Conservation (phyloP, 2,329 filamentous ascomycete species). For the Triangularia setosa region DNA sequence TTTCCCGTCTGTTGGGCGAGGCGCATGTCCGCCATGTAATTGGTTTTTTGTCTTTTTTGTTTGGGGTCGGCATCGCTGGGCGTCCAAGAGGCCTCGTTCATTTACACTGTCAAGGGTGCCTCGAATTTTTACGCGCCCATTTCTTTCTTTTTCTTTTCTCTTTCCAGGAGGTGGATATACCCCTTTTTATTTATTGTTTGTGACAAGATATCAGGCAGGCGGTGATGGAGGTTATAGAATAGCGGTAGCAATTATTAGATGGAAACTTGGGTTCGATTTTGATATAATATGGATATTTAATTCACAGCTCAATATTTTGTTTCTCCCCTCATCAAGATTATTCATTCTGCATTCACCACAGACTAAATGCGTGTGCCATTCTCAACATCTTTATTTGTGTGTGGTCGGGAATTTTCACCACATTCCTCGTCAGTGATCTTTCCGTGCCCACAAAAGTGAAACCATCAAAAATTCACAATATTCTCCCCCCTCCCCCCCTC, state of each 20-base stretch:
- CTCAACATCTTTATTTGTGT: neutral
- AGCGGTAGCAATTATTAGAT: conserved; percentile 19
- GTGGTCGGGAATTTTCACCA: neutral
- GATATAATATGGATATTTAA: neutral
- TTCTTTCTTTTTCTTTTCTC: conserved; percentile 11
- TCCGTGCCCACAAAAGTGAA: neutral
- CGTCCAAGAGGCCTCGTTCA: conserved; percentile 12
- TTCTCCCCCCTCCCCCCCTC: neutral
- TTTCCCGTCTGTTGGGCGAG: neutral
- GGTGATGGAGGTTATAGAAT: neutral
- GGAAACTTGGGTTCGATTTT: conserved; percentile 8
- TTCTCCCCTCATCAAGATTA: neutral
- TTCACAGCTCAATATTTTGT: neutral
- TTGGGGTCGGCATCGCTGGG: conserved; percentile 12
- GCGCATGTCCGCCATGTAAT: conserved; percentile 7
- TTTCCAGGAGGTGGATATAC: conserved; percentile 27
- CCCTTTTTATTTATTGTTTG: conserved; percentile 18
- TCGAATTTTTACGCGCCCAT: conserved; percentile 16
- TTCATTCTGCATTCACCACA: too few species aligned
- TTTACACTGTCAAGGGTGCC: conserved; percentile 9
- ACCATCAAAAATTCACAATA: neutral
- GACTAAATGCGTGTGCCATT: neutral
- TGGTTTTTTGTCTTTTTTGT: conserved; percentile 9
- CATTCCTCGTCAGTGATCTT: neutral
- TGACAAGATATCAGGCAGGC: neutral